phyloP scores from a whole-genome alignment of 2,329 filamentous ascomycete species.

The Botryotinia globosa region DNA sequence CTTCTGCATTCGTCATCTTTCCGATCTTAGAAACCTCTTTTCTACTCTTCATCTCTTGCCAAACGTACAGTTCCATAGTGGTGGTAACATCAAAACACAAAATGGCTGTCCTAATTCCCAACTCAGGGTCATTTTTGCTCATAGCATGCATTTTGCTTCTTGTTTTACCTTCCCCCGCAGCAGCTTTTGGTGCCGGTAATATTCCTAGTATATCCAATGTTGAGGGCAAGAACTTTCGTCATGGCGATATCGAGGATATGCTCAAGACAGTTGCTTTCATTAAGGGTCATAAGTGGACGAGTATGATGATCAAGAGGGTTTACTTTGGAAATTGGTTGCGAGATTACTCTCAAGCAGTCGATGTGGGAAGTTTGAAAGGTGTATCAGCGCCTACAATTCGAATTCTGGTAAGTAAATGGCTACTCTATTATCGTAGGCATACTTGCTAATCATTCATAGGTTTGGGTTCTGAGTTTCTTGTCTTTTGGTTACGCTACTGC shows the following conservation, averaged over 20 bases:
- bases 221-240: slow-evolving; percentile 67
- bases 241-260: slow-evolving; percentile 79
- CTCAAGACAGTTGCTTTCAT: slow-evolving; percentile 75
- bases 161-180: slow-evolving; percentile 54
- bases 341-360: slow-evolving; percentile 81
- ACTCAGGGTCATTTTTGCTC: slow-evolving; percentile 43
- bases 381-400: slow-evolving; percentile 76
- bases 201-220: slow-evolving; percentile 60
- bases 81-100: background rate
- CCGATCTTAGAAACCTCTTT: background rate
- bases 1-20: background rate
- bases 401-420: slow-evolving; percentile 53
- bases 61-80: background rate
- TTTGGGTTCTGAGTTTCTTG: slow-evolving; percentile 80
- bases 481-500: slow-evolving; percentile 82
- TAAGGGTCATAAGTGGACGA: slow-evolving; percentile 80
- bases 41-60: too few species aligned
- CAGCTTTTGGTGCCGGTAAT: slow-evolving; percentile 67
- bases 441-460: slow-evolving; percentile 39
- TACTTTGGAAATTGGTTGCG: slow-evolving; percentile 86
- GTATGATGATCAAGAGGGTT: slow-evolving; percentile 71
- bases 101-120: slow-evolving; percentile 29
- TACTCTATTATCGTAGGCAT: background rate
- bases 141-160: slow-evolving; percentile 52
- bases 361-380: slow-evolving; percentile 75